Base-by-base conservation (phyloP, 2,329 filamentous ascomycete genomes). In the Cladophialophora psammophila region DNA sequence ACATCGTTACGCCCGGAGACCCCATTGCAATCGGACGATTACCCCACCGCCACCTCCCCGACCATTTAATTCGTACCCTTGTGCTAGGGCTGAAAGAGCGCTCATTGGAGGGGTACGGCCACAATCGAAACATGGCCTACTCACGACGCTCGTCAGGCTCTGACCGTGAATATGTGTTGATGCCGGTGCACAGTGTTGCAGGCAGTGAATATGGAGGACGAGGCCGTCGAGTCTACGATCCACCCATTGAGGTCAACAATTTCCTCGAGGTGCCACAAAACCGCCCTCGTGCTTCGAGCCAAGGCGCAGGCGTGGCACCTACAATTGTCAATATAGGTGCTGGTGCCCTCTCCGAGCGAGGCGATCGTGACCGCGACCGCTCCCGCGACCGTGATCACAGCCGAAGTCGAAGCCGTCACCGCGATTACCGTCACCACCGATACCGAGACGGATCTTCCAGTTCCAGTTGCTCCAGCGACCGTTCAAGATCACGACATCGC, bases 401-500 rank as follows among this genome's bases (percentile, higher is more conserved):
- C 55, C 64, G 70, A 15, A 66, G 67, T 63, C 68, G 61, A 35
- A 64, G 64, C 53, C 68, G 67, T 42, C 65, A 66, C 36, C 48
- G 63, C 12, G 42, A 55, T 45, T 60, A 58, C 38, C 60, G 54
- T 38, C 66, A 58, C 36, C 60, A 62, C 38, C 57, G 52, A 18
- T 34, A 63, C 40, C 50, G 66, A 48, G 66, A 66, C 57, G 36
- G 64, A 35, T 68, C 68, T 26, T 32, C 65, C 26, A 64, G 69
- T 48, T 60, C 58, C 50, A 42, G 48, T 45, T 64, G 59, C 53
- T 65, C 63, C 20, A 67, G 63, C 36, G 58, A 58, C n/a, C 64
- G 68, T 20, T 66, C 64, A 35, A 55, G 66, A 50, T 66, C 66
- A 72, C 79, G 34, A 75, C 78, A 71, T 71, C 70, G 56, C 75